Evolutionary conservation across 306 rosid genomes (phyloP).

Genomic region (Medicago ruthenica): DNA sequence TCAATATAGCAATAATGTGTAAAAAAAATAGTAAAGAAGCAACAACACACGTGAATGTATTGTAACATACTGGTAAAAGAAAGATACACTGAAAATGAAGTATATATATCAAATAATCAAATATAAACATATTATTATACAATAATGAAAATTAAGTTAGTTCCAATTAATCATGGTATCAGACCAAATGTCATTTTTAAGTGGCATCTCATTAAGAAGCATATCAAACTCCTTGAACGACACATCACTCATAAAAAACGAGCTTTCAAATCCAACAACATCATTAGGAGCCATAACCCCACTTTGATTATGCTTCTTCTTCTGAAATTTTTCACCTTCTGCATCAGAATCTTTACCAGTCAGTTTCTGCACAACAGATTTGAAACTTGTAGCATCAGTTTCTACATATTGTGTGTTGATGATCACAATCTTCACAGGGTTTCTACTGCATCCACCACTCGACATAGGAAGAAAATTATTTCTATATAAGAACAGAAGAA

Average conservation of each 20-base stretch:
- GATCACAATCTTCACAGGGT: conserved; percentile 64
- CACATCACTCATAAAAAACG: conserved; percentile 53
- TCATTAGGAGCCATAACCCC: no score
- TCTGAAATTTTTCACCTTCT: neutral
- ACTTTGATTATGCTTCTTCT: neutral
- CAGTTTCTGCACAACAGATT: conserved; percentile 75
- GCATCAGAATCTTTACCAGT: conserved; percentile 71
- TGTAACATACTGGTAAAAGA: neutral
- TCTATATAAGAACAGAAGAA: neutral
- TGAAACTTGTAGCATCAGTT: conserved; percentile 75
- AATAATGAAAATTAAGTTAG: neutral
- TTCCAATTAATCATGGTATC: conserved; percentile 3
- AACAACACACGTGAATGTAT: neutral
- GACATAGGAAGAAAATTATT: conserved; percentile 28
- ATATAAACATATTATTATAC: neutral
- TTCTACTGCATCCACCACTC: conserved; percentile 25
- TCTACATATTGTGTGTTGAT: conserved; percentile 77
- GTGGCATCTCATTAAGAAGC: conserved; percentile 65
- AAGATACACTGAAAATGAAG: neutral
- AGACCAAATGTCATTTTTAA: conserved; percentile 50
- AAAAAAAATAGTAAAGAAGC: neutral
- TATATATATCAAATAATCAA: conserved; percentile 8
- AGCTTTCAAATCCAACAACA: no score
- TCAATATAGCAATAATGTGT: neutral
- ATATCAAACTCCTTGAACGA: conserved; percentile 74